Conservation (phyloP, 2,329 filamentous ascomycete genomes). For the Ceratocystis eucalypticola region DNA sequence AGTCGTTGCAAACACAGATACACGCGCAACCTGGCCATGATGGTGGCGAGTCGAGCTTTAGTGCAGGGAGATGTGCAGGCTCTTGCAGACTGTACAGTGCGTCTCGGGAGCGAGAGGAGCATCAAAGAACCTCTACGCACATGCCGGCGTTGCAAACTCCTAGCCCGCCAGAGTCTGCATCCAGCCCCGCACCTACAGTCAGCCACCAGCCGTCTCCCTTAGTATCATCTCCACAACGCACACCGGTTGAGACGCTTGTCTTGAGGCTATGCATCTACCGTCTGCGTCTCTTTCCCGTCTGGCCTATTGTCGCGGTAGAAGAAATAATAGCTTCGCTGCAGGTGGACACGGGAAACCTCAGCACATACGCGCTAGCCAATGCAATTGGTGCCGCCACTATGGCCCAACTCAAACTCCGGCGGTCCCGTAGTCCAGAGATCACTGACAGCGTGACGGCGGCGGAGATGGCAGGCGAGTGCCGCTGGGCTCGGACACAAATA, state of each 20-base stretch:
- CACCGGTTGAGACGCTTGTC: slow-evolving; percentile 5
- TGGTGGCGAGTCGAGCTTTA: no score
- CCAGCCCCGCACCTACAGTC: neutral
- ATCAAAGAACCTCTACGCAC: neutral
- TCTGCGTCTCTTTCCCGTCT: slow-evolving; percentile 38
- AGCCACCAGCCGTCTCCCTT: neutral
- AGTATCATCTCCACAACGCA: neutral
- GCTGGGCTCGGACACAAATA: slow-evolving; percentile 21
- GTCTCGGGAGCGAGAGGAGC: neutral
- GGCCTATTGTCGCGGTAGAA: slow-evolving; percentile 37
- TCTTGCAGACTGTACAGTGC: neutral
- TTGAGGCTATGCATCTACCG: slow-evolving; percentile 32
- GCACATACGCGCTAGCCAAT: slow-evolving; percentile 31
- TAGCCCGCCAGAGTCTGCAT: neutral
- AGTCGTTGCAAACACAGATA: slow-evolving; percentile 13
- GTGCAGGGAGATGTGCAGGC: neutral
- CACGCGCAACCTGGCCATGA: neutral
- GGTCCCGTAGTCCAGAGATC: slow-evolving; percentile 22
- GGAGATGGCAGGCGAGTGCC: slow-evolving; percentile 28
- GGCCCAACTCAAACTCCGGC: slow-evolving; percentile 34
- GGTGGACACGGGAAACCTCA: slow-evolving; percentile 25
- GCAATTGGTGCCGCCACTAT: slow-evolving; percentile 36
- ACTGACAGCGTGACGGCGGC: slow-evolving; percentile 26
- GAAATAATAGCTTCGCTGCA: slow-evolving; percentile 30
- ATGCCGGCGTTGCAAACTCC: neutral